Conservation (phyloP, 176 grass and related monocot species). For the Dendrocalamus sinicus region DNA sequence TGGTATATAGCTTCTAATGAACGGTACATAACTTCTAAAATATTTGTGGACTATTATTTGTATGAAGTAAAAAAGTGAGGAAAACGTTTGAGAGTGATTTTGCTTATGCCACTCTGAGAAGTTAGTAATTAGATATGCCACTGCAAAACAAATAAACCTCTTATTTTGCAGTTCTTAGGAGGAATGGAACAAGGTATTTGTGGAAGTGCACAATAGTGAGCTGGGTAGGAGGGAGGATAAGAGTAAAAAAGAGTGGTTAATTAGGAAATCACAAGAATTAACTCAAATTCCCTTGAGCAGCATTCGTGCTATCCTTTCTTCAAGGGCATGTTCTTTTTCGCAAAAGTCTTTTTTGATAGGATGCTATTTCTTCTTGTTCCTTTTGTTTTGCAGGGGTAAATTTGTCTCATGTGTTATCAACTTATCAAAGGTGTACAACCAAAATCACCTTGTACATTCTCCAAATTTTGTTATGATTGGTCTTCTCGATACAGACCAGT, state of each 20-base stretch:
- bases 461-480: background rate
- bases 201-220: background rate
- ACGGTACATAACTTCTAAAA: background rate
- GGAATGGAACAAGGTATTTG: background rate
- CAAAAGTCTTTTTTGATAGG: background rate
- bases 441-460: background rate
- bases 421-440: background rate
- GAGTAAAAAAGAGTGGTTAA: background rate
- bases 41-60: conserved; percentile 11
- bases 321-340: too few relatives aligned
- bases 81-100: background rate
- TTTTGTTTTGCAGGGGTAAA: background rate
- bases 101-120: background rate
- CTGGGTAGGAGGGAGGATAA: background rate
- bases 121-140: background rate
- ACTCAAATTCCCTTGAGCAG: background rate
- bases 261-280: background rate
- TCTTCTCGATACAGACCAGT: background rate
- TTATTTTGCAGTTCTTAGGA: background rate
- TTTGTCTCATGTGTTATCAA: background rate
- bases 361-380: background rate
- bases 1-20: too few relatives aligned
- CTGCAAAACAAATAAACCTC: background rate
- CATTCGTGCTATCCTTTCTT: too few relatives aligned
- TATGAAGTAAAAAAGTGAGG: background rate